Base-by-base conservation (phyloP, 371 early-diverging fungal species). In the Blakeslea trispora region DNA sequence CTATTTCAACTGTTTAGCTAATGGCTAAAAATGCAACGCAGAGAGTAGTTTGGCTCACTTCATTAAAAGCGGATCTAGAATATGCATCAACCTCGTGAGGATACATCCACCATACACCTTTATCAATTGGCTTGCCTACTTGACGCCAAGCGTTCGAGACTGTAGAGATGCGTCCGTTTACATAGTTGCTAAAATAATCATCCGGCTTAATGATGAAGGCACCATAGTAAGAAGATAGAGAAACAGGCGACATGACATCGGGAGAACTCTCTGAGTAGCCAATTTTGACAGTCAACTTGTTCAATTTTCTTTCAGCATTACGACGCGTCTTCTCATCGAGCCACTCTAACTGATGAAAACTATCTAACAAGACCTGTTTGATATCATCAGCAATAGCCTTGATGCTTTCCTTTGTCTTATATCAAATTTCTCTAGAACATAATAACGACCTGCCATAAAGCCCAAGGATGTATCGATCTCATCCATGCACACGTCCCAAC, bases 41-140 rank as follows among this genome's bases (percentile, higher is more conserved):
- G n/a, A n/a, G n/a, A n/a, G n/a, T n/a, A n/a, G n/a, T n/a, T n/a
- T n/a, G n/a, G n/a, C 28, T 28, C 7, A 28, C 28, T 58, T 79
- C 81, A 61, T 84, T 84, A 44, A 68, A 59, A 1, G 75, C 64
- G 7, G 80, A 78, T 22, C 71, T 79, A 53, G 77, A 86, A 42
- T 82, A 86, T 19, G 83, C 84, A 63, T 86, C 83, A 45, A 83
- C 86, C 6, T 77, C 84, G 45, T 82, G 81, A 22, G 83, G 80
- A 45, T 69, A 66, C 83, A 84, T 82, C 1, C 63, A 55, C 84
- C 83, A 85, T 45, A 68, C 64, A 1, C 45, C 46, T 53, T 59
- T 64, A 48, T 86, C 75, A 11, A 79, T 74, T 2, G 71, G 60
- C 9, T 68, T 73, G 8, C 72, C 68, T 5, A 72, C 46, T 45